phyloP scores from a whole-genome alignment of 2,329 filamentous ascomycete genomes.

The Magnaporthales sp. region DNA sequence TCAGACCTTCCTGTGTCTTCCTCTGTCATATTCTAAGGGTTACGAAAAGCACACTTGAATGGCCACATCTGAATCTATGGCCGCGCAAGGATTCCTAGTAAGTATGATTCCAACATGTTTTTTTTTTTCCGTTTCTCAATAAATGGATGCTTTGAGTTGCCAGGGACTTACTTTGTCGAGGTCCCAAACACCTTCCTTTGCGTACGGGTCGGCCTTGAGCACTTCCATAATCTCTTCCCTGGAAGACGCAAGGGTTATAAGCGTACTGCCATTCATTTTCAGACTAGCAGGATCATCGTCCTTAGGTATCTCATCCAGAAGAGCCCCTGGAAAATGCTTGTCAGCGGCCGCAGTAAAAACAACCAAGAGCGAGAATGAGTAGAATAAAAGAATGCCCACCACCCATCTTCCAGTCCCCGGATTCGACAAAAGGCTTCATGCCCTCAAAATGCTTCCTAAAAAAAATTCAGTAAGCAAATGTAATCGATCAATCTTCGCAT shows the following conservation, averaged over 20 bases:
- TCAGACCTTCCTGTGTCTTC: neutral
- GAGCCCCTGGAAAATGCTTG: slow-evolving; percentile 41
- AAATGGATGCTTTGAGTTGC: too few species aligned
- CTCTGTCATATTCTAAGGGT: slow-evolving; percentile 7
- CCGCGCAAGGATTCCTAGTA: neutral
- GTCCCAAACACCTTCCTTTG: slow-evolving; percentile 70
- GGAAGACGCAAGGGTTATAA: slow-evolving; percentile 58
- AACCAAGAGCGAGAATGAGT: neutral
- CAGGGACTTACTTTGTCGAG: slow-evolving; percentile 48
- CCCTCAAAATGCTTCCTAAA: slow-evolving; percentile 45
- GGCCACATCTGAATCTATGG: slow-evolving; percentile 22
- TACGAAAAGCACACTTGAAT: slow-evolving; percentile 21
- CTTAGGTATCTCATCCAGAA: slow-evolving; percentile 56
- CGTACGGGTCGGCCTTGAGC: slow-evolving; percentile 67
- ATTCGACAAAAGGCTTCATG: slow-evolving; percentile 40
- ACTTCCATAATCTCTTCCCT: slow-evolving; percentile 60
- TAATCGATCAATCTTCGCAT: neutral
- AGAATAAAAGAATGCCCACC: slow-evolving; percentile 32
- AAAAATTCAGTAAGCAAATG: neutral
- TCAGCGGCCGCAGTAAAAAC: neutral
- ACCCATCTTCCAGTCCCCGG: slow-evolving; percentile 55
- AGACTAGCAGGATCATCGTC: slow-evolving; percentile 48
- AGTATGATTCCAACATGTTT: neutral
- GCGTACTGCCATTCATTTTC: slow-evolving; percentile 66
- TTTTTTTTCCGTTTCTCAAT: neutral